Conservation (phyloP, 2,329 filamentous ascomycete genomes). For the Cladosporium oxysporum region DNA sequence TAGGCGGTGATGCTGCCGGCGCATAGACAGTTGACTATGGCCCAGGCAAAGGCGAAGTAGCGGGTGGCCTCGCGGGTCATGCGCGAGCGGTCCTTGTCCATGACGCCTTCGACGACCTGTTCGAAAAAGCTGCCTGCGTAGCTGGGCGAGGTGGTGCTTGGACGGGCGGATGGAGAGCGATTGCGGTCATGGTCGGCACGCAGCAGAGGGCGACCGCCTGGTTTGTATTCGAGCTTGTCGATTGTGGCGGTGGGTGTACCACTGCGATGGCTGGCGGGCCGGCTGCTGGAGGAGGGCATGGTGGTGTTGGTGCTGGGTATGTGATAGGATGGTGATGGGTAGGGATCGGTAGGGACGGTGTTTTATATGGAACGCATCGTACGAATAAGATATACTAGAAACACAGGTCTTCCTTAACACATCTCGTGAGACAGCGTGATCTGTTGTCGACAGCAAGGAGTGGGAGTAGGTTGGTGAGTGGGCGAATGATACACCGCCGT, state of each 20-base stretch:
- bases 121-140: slow-evolving; percentile 58
- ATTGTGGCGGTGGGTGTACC: slow-evolving; percentile 34
- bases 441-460: background rate
- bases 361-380: background rate
- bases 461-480: background rate
- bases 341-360: slow-evolving; percentile 14
- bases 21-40: slow-evolving; percentile 68
- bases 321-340: slow-evolving; percentile 2
- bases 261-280: slow-evolving; percentile 18
- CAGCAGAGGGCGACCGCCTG: slow-evolving; percentile 45
- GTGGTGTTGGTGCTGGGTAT: slow-evolving; percentile 6
- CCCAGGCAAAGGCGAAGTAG: slow-evolving; percentile 61
- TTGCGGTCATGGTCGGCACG: slow-evolving; percentile 37
- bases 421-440: background rate
- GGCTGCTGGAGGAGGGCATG: slow-evolving; percentile 20
- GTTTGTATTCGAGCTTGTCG: slow-evolving; percentile 54
- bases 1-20: slow-evolving; percentile 92
- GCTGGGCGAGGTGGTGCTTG: slow-evolving; percentile 45
- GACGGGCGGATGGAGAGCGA: slow-evolving; percentile 31
- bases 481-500: background rate
- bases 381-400: background rate
- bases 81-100: slow-evolving; percentile 56
- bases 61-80: slow-evolving; percentile 56
- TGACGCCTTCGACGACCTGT: slow-evolving; percentile 62
- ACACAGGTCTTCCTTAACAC: background rate